A percentile compares a stretch with the other conserved stretches of the same genome.
These are phyloP conservation scores for Glycine tomentella DNA, from an alignment of 306 rosid genomes.

Conservation along the genomic window DNA sequence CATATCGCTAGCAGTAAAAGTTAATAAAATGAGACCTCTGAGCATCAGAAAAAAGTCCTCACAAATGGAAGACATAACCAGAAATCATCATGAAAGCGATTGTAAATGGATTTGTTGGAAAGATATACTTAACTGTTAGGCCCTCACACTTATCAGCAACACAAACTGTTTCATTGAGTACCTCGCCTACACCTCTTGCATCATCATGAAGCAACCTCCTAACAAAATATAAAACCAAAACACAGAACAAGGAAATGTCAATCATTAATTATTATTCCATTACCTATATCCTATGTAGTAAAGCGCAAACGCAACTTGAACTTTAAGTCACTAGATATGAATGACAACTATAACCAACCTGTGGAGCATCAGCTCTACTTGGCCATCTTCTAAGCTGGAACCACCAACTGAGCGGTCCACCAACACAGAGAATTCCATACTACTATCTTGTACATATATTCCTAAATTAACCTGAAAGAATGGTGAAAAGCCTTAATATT, in stretches of 20 bases:
- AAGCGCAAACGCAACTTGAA: slow-evolving; percentile 35
- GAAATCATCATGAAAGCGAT: slow-evolving; percentile 31
- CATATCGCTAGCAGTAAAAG: slow-evolving; percentile 14
- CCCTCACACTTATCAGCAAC: slow-evolving; percentile 68
- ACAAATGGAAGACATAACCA: slow-evolving; percentile 30
- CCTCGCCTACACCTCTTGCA: slow-evolving; percentile 91
- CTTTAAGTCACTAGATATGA: slow-evolving; percentile 13
- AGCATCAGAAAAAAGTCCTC: slow-evolving; percentile 27
- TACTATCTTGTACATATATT: slow-evolving; percentile 68
- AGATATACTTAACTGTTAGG: slow-evolving; percentile 70
- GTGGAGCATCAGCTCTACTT: slow-evolving; percentile 85
- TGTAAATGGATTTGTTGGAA: slow-evolving; percentile 16
- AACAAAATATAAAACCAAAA: slow-evolving; percentile 42
- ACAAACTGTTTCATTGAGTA: slow-evolving; percentile 89
- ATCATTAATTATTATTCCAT: slow-evolving; percentile 24
- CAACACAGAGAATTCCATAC: slow-evolving; percentile 68
- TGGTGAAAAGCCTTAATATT: slow-evolving; percentile 32
- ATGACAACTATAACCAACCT: slow-evolving; percentile 55
- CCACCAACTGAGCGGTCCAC: slow-evolving; percentile 87
- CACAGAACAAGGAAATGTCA: slow-evolving; percentile 32
- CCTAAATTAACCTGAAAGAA: slow-evolving; percentile 76
- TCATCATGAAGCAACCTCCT: slow-evolving; percentile 97
- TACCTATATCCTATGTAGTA: slow-evolving; percentile 19
- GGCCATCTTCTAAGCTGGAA: slow-evolving; percentile 85
- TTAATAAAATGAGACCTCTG: not conserved